phyloP scores from a whole-genome alignment of 208 protist genomes.

The Acanthamoeba castellanii region DNA sequence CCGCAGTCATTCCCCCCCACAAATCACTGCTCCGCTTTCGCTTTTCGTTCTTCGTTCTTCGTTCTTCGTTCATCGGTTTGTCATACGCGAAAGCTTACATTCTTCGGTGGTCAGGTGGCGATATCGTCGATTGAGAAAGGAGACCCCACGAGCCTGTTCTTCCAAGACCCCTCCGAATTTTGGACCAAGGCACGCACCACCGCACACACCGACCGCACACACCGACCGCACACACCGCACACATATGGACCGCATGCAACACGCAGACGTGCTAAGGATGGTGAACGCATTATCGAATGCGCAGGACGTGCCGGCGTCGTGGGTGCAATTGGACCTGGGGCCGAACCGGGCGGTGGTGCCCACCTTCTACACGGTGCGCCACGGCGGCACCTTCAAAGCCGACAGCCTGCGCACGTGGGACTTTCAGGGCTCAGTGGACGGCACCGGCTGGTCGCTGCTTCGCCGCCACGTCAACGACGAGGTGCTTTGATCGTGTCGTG shows the following conservation, averaged over 20 bases:
- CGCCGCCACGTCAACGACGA: slow-evolving; percentile 77
- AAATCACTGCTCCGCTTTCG: too few species aligned
- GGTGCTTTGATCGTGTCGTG: neutral
- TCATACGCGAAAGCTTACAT: too few species aligned
- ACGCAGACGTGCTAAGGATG: too few species aligned
- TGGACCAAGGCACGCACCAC: neutral
- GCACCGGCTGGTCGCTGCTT: slow-evolving; percentile 73
- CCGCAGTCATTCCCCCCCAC: too few species aligned
- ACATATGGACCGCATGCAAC: too few species aligned
- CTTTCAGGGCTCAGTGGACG: slow-evolving; percentile 81
- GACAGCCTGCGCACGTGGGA: slow-evolving; percentile 79
- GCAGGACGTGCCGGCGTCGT: slow-evolving; percentile 68
- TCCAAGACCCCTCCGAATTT: slow-evolving; percentile 14
- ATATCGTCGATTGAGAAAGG: slow-evolving; percentile 11
- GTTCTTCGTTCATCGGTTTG: too few species aligned
- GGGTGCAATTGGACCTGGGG: slow-evolving; percentile 80
- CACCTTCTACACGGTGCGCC: slow-evolving; percentile 80
- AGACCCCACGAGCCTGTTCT: slow-evolving; percentile 4
- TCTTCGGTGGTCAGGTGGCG: neutral
- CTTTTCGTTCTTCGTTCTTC: too few species aligned
- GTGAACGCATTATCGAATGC: neutral
- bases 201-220: neutral
- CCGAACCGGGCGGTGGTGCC: slow-evolving; percentile 67
- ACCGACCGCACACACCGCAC: too few species aligned
- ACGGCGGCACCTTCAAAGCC: slow-evolving; percentile 74